Evolutionary conservation across 1,284 basidiomycete species (phyloP).

Genomic region (Anthracocystis panici-leucophaei): DNA sequence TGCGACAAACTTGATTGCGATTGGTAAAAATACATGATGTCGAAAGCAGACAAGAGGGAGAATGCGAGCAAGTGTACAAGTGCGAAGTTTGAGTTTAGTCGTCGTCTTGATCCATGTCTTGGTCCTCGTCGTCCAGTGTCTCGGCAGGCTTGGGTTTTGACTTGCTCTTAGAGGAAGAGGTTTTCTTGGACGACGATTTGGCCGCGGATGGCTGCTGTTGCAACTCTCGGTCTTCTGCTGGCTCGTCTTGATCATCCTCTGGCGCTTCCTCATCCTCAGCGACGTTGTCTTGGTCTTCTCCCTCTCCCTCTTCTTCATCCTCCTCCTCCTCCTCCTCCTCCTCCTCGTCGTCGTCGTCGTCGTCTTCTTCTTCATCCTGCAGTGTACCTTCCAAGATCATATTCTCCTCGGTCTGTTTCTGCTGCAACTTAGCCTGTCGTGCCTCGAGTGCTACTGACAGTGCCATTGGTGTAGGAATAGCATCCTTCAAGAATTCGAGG

Average conservation of each 20-base stretch:
- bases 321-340: constrained; percentile 27
- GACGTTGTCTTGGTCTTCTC: constrained; percentile 9
- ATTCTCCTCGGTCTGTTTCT: constrained; percentile 33
- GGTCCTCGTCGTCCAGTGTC: constrained; percentile 1
- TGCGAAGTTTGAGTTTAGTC: background rate
- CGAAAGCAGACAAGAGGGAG: background rate
- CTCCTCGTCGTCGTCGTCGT: constrained; percentile 27
- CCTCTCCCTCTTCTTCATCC: constrained; percentile 5
- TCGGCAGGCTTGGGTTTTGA: constrained; percentile 12
- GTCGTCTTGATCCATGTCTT: constrained; percentile 35
- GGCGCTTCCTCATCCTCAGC: constrained; percentile 4
- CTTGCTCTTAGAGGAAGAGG: constrained; percentile 23
- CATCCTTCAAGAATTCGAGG: constrained; percentile 57
- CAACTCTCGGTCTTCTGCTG: constrained; percentile 5
- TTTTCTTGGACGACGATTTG: constrained; percentile 20
- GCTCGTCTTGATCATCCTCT: constrained; percentile 5
- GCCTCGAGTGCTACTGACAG: constrained; percentile 51
- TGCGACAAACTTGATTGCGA: background rate
- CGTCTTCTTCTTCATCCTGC: constrained; percentile 37
- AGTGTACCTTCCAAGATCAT: constrained; percentile 48
- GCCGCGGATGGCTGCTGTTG: background rate
- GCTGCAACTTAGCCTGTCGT: constrained; percentile 37
- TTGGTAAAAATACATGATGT: constrained; percentile 14
- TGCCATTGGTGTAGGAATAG: constrained; percentile 52
- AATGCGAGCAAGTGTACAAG: background rate